Evolutionary conservation across 2,329 filamentous ascomycete genomes (phyloP).

Genomic region (Ophiostoma fasciatum): DNA sequence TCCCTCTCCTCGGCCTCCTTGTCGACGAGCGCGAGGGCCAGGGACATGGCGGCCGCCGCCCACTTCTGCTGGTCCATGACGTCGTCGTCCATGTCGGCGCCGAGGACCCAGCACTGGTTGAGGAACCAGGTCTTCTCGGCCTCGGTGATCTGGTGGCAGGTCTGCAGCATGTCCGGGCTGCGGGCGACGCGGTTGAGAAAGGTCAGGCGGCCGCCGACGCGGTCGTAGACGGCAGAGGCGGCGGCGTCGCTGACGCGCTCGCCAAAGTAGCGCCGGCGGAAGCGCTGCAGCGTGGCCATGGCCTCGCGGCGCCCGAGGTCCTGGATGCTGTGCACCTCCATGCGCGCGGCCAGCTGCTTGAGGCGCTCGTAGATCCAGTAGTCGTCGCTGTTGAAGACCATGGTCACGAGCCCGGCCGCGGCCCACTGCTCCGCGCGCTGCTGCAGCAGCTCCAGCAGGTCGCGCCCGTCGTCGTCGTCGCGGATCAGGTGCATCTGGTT

Average conservation of each 20-base stretch:
- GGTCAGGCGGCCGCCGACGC: constrained; percentile 74
- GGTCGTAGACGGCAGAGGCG: constrained; percentile 69
- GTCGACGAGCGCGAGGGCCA: constrained; percentile 84
- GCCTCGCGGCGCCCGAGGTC: constrained; percentile 72
- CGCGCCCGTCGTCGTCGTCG: constrained; percentile 83
- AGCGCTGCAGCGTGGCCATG: constrained; percentile 59
- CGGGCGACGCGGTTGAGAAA: constrained; percentile 88
- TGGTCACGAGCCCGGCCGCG: constrained; percentile 74
- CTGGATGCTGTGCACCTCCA: constrained; percentile 79
- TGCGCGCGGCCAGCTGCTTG: constrained; percentile 81
- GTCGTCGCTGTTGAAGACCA: constrained; percentile 92
- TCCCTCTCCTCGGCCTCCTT: constrained; percentile 36
- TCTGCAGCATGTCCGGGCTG: constrained; percentile 60
- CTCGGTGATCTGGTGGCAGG: constrained; percentile 52
- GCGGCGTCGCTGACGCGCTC: constrained; percentile 39
- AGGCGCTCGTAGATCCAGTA: constrained; percentile 97
- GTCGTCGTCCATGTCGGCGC: constrained; percentile 53
- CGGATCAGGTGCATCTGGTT: constrained; percentile 86
- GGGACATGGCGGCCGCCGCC: constrained; percentile 80
- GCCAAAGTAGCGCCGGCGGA: constrained; percentile 63
- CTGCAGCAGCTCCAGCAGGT: constrained; percentile 86
- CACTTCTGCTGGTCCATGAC: constrained; percentile 71
- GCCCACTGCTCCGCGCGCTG: constrained; percentile 96
- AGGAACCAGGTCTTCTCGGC: constrained; percentile 64
- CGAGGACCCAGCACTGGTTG: constrained; percentile 62